Evolutionary conservation across 352 stramenopile species (phyloP), one percentile per base, ranked within the genome.

Genomic region (Peronospora farinosa): DNA sequence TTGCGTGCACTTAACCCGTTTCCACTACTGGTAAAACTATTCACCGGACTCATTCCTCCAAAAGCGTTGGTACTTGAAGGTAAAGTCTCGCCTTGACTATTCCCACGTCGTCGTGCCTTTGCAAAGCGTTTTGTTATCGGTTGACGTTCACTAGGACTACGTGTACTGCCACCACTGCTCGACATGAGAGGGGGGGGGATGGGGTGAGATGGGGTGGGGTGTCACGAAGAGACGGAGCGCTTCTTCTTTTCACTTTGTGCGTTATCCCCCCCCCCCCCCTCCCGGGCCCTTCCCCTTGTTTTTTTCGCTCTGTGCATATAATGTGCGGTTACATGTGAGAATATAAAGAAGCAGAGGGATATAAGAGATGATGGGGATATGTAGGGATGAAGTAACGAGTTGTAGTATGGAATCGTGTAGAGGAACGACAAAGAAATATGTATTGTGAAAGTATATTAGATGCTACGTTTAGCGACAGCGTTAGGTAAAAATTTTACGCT

Each of bases 81-180:
- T 23, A 71, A 52, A n/a, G 65, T 53, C 7, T 72, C 72, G 17
- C 84, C 74, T 35, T 85, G 72, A 50, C 70, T 84, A 61, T 84
- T 89, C 33, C 75, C 78, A 47, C 78, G 75, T 33, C 78, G 61
- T 5, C 75, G 75, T 46, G 72, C 62, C 56, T 87, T 86, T 42
- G 58, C 81, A 53, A 89, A 86, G 54, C 78, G 76, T 60, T 84
- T 80, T 47, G 65, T 68, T 46, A 84, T 79, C 45, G 67, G 40
- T 15, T 67, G 47, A 65, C 60, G 36, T 57, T 63, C 39, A 68
- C 51, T 55, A 28, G 54, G 51, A 38, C 60, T 67, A 30, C 60
- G 63, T 44, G 43, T 50, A 42, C 39, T 67, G 33, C 58, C 44
- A 47, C 46, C 60, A 32, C 39, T 66, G 33, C 46, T 70, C 25